These are phyloP conservation scores for Acmispon strigosus DNA, from an alignment of 306 rosid species.

Conservation along the genomic window DNA sequence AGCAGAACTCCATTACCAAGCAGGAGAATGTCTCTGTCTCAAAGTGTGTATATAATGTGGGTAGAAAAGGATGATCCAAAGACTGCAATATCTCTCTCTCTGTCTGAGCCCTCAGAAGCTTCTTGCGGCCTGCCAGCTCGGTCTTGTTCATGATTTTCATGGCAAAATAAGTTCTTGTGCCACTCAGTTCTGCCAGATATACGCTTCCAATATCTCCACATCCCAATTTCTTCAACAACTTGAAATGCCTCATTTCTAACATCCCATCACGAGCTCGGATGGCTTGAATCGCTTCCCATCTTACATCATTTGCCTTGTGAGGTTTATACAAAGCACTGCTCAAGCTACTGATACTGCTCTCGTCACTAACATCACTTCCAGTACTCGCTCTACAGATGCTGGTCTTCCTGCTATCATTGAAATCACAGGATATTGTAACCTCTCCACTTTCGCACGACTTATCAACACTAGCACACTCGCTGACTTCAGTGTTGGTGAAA, in stretches of 20 bases:
- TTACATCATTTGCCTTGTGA: constrained; percentile 71
- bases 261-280: constrained; percentile 58
- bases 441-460: constrained; percentile 62
- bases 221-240: constrained; percentile 68
- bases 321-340: constrained; percentile 79
- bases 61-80: constrained; percentile 96
- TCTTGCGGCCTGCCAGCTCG: constrained; percentile 70
- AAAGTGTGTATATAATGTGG: constrained; percentile 77
- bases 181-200: constrained; percentile 70
- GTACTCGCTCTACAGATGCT: constrained; percentile 85
- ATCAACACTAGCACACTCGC: constrained; percentile 65
- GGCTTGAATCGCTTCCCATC: constrained; percentile 96
- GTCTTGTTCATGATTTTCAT: constrained; percentile 94
- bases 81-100: constrained; percentile 92
- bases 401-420: constrained; percentile 74
- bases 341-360: constrained; percentile 74
- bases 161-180: constrained; percentile 82
- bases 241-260: constrained; percentile 75
- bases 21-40: constrained; percentile 81
- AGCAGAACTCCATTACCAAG: constrained; percentile 93
- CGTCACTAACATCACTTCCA: constrained; percentile 83
- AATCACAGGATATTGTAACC: constrained; percentile 45
- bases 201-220: constrained; percentile 94
- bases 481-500: constrained; percentile 77
- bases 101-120: constrained; percentile 82